Percentiles rank a stretch among this genome's conserved stretches.
phyloP scores from a whole-genome alignment of 1,284 basidiomycete genomes.

The Tylopilus sp. region DNA sequence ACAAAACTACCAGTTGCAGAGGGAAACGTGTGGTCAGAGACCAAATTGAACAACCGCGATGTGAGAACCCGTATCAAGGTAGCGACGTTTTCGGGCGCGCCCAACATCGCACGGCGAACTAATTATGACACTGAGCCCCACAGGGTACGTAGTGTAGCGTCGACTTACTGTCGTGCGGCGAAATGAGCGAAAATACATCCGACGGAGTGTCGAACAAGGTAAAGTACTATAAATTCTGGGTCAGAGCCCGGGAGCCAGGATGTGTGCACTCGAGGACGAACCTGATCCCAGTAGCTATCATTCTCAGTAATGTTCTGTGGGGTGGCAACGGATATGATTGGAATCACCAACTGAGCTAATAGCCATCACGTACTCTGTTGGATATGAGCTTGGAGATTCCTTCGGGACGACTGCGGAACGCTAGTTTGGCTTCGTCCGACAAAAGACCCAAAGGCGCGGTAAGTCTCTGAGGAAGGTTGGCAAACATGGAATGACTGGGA shows the following conservation, averaged over 20 bases:
- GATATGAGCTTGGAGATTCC: constrained; percentile 73
- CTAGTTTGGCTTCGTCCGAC: constrained; percentile 82
- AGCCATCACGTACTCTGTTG: constrained; percentile 47
- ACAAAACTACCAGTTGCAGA: constrained; percentile 49
- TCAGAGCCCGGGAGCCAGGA: constrained; percentile 2
- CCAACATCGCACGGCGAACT: constrained; percentile 78
- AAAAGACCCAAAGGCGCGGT: constrained; percentile 75
- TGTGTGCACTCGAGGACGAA: constrained; percentile 26
- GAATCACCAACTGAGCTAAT: neutral
- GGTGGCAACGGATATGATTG: constrained; percentile 9
- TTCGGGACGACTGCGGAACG: constrained; percentile 74
- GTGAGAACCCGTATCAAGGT: constrained; percentile 74
- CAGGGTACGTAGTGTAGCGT: constrained; percentile 25
- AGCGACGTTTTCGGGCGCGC: constrained; percentile 78
- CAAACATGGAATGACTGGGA: constrained; percentile 48
- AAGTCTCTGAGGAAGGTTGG: constrained; percentile 64
- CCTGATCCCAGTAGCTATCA: constrained; percentile 84
- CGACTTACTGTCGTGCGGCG: constrained; percentile 74
- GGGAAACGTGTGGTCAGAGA: constrained; percentile 81
- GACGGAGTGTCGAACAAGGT: constrained; percentile 79
- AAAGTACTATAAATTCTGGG: constrained; percentile 56
- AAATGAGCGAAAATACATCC: constrained; percentile 84
- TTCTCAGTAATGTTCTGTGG: constrained; percentile 63
- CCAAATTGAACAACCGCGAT: constrained; percentile 73
- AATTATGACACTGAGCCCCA: constrained; percentile 7